Base-by-base conservation (phyloP, 441 rosid genomes). In the Codiaeum variegatum region DNA sequence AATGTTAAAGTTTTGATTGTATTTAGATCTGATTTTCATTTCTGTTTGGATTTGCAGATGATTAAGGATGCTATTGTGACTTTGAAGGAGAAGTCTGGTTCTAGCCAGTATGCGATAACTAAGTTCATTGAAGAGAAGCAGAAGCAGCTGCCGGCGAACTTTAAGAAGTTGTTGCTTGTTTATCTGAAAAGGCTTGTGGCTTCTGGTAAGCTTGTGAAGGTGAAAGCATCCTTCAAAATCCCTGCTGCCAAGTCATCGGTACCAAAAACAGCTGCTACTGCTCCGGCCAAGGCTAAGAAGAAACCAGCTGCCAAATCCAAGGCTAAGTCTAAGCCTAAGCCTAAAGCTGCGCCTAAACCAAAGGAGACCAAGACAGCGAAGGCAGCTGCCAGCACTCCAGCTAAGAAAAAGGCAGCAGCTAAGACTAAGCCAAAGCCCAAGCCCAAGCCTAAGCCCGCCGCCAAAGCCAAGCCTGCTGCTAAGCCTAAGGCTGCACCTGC, bases 81-180 rank as follows among this genome's bases (percentile, higher is more conserved):
- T 15, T 59, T 94, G 87, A 94, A 94, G 77, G 98, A 92, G 80
- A 90, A 78, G 79, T 84, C 85, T 2, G 97, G 98, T 52, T 94
- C 98, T 47, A 94, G 97, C 66, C 97, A 91, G 79, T 85, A 91
- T 62, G 98, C 97, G 36, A 94, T 94, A 71, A 80, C 91, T 28
- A 94, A 92, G 75, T 87, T 90, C 80, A 79, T 86, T 1, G 97
- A 94, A 42, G 97, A 88, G 84, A 94, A 90, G 76, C 90, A 92
- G 0, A 90, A 90, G 78, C 75, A 83, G 11, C 70, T 94, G 40
- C 97, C 98, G 2, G 46, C 85, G 0, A 86, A 74, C 65, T 88
- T 90, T 42, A 88, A 81, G 89, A 94, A 92, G 84, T 78, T 92
- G 16, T 26, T 94, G 52, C 79, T 91, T 11, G 71, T 79, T 8